Evolutionary conservation across 2,329 filamentous ascomycete species (phyloP).

Genomic region (Pseudophaeomoniella oleicola): DNA sequence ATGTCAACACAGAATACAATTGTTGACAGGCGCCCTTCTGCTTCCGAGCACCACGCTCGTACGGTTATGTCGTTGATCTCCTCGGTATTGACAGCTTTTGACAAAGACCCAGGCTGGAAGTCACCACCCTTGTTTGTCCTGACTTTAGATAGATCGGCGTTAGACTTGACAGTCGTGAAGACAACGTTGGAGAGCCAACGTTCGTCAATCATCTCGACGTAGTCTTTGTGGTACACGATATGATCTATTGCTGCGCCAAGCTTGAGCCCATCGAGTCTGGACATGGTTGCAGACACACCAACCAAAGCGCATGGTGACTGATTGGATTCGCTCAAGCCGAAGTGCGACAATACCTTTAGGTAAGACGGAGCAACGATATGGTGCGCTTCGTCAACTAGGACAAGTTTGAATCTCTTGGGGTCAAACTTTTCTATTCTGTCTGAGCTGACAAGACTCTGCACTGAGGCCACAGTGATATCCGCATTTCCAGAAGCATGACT

Average conservation of each 20-base stretch:
- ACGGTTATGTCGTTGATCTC: constrained; percentile 73
- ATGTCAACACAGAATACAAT: constrained; percentile 91
- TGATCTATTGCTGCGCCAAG: constrained; percentile 80
- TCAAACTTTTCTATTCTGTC: constrained; percentile 73
- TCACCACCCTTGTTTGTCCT: constrained; percentile 54
- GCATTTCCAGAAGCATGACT: constrained; percentile 62
- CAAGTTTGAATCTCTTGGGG: constrained; percentile 64
- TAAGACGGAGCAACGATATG: constrained; percentile 84
- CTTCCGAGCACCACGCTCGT: constrained; percentile 71
- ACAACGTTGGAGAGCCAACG: constrained; percentile 87
- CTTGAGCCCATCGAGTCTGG: constrained; percentile 68
- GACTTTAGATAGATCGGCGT: constrained; percentile 63
- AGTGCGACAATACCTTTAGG: constrained; percentile 60
- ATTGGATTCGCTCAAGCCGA: constrained; percentile 47
- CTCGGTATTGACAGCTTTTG: constrained; percentile 66
- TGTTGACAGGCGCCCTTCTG: constrained; percentile 61
- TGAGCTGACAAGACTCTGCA: constrained; percentile 68
- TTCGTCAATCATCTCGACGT: constrained; percentile 68
- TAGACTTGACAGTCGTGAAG: constrained; percentile 82
- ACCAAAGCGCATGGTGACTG: constrained; percentile 52
- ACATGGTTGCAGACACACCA: constrained; percentile 73
- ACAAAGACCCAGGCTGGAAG: constrained; percentile 66
- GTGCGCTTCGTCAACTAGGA: constrained; percentile 92
- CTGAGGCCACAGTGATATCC: constrained; percentile 86
- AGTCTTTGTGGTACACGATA: constrained; percentile 88